Conservation (phyloP, 1,284 basidiomycete genomes). For the Malassezia globosa region DNA sequence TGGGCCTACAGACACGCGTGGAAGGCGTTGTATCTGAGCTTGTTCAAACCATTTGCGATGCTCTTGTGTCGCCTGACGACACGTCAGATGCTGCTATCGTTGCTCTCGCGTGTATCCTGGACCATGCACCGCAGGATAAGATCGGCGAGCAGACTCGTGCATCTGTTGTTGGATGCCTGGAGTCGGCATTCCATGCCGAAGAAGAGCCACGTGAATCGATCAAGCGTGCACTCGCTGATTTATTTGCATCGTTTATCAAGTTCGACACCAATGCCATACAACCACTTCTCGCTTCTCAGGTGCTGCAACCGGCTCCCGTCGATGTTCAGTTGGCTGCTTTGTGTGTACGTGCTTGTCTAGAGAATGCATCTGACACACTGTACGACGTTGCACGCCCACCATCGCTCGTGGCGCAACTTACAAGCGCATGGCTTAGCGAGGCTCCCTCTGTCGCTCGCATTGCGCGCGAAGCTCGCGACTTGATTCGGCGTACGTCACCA, state of each 20-base stretch:
- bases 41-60: slow-evolving; percentile 50
- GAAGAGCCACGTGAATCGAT: slow-evolving; percentile 16
- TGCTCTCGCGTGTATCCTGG: slow-evolving; percentile 67
- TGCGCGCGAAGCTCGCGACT: slow-evolving; percentile 69
- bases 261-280: slow-evolving; percentile 58
- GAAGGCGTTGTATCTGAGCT: slow-evolving; percentile 74
- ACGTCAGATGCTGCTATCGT: slow-evolving; percentile 59
- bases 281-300: slow-evolving; percentile 55
- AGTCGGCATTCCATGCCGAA: slow-evolving; percentile 58
- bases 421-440: slow-evolving; percentile 59
- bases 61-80: slow-evolving; percentile 51
- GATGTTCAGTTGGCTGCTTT: slow-evolving; percentile 59
- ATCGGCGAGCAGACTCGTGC: slow-evolving; percentile 66
- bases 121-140: slow-evolving; percentile 58
- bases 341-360: slow-evolving; percentile 53
- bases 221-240: slow-evolving; percentile 57
- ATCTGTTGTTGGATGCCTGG: slow-evolving; percentile 62
- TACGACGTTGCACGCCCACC: slow-evolving; percentile 55
- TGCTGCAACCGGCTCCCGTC: slow-evolving; percentile 55
- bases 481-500: slow-evolving; percentile 52
- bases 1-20: slow-evolving; percentile 56
- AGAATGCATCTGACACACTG: slow-evolving; percentile 56
- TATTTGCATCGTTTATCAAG: slow-evolving; percentile 59
- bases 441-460: slow-evolving; percentile 70
- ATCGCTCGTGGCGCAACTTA: slow-evolving; percentile 61